Percentiles rank a stretch among this genome's conserved stretches.
phyloP scores from a whole-genome alignment of 495 filamentous ascomycete genomes.

The Aspergillus avenaceus region DNA sequence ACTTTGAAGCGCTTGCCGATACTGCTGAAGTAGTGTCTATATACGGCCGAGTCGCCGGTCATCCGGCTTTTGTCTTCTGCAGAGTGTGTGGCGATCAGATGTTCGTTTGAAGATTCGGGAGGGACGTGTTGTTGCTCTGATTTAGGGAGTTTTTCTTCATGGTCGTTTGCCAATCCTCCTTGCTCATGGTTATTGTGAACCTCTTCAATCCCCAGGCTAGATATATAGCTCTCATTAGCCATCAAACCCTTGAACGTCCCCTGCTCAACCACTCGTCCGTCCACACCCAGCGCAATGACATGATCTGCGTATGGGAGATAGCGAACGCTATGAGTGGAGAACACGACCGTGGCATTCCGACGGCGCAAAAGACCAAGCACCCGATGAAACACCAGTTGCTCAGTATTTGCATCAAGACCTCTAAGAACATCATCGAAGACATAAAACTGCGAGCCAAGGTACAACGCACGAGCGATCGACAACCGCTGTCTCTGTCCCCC shows the following conservation, averaged over 20 bases:
- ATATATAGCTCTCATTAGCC: neutral
- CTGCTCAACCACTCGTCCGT: conserved; percentile 38
- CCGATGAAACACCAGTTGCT: conserved; percentile 38
- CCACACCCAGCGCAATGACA: conserved; percentile 39
- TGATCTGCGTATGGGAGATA: conserved; percentile 41
- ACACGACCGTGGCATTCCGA: conserved; percentile 29
- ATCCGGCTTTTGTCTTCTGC: neutral
- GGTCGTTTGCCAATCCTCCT: conserved; percentile 24
- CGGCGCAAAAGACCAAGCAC: conserved; percentile 41
- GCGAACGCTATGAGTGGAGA: conserved; percentile 22
- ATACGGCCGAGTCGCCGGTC: conserved; percentile 23
- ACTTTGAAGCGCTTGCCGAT: conserved; percentile 21
- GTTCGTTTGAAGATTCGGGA: no score
- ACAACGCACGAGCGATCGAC: conserved; percentile 45
- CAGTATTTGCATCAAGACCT: conserved; percentile 33
- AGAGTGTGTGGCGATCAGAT: no score
- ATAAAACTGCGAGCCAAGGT: conserved; percentile 23
- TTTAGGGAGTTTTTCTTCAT: neutral
- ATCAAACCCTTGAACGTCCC: conserved; percentile 35
- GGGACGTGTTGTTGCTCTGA: no score
- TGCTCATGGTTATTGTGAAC: conserved; percentile 5
- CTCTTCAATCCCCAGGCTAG: neutral
- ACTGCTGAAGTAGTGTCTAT: conserved; percentile 33
- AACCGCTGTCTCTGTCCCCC: conserved; percentile 37
- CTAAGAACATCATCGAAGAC: conserved; percentile 32